phyloP scores from a whole-genome alignment of 208 protist species.

The Trichomonas tenax region DNA sequence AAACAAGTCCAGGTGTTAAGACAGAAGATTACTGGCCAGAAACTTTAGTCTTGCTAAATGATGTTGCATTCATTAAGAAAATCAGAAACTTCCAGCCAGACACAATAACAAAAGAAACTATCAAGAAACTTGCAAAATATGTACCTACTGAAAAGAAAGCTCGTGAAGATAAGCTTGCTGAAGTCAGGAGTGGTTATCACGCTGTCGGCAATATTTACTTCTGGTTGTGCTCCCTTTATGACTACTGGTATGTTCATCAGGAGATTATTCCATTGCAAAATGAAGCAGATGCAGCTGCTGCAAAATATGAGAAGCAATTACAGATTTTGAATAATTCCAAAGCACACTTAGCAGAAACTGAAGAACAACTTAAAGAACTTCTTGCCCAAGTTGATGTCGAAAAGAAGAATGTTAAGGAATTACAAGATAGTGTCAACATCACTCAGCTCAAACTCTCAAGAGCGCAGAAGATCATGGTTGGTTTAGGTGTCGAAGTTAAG shows the following conservation, averaged over 20 bases:
- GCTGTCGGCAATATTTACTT: conserved; percentile 46
- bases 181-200: background rate
- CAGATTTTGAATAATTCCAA: conserved; percentile 30
- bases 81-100: conserved; percentile 86
- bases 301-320: conserved; percentile 42
- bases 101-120: conserved; percentile 74
- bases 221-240: conserved; percentile 45
- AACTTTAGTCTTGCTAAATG: conserved; percentile 47
- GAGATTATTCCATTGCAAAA: conserved; percentile 86
- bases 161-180: background rate
- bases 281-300: conserved; percentile 65
- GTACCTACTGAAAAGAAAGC: conserved; percentile 58
- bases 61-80: conserved; percentile 78
- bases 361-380: conserved; percentile 70
- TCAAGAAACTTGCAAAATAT: conserved; percentile 78
- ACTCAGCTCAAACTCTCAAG: conserved; percentile 40
- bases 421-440: conserved; percentile 23
- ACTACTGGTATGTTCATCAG: conserved; percentile 70
- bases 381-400: conserved; percentile 75
- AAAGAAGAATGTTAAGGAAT: conserved; percentile 61
- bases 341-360: conserved; percentile 59
- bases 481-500: conserved; percentile 82
- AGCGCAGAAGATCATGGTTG: conserved; percentile 72
- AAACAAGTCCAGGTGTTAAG: background rate
- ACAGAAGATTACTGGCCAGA: conserved; percentile 1